Evolutionary conservation across 225 moss, liverwort and hornwort species (phyloP), one percentile per base, ranked within the genome.

Genomic region (Climacium dendroides): DNA sequence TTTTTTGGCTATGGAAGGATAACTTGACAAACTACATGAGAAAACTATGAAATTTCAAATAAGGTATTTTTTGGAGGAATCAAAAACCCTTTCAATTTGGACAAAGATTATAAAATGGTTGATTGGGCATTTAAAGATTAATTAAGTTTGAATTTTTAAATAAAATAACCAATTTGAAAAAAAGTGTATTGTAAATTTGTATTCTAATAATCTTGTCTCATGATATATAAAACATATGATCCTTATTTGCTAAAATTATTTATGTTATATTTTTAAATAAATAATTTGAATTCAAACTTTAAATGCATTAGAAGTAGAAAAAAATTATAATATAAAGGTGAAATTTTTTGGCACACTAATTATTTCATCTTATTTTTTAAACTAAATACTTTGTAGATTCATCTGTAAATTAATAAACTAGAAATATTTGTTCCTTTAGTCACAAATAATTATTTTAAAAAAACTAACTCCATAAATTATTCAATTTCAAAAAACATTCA

Each of bases 21-120:
- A 9, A 35, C 1, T n/a, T 24, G 2, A 53, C 0, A 75, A 0
- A 23, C 1, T 14, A 22, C 1, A 14, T 19, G 0, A 5, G 0
- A 15, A 20, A 23, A 35, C 14, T 14, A 24, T 1, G 0, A 35
- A 53, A 6, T 30, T 47, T 39, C 5, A 11, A 15, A 72, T 15
- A 16, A 16, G 8, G 1, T 9, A 6, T 5, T 19, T 5, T 19
- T 23, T 13, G 3, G 5, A 0, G 0, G 8, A 3, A 1, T 4
- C 0, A 0, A 1, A 2, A 0, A 18, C 0, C 5, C 13, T 1
- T 34, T 74, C 8, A 32, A 48, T 29, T 64, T 34, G 4, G 23
- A 2, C 2, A 12, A 2, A 4, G 2, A 39, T 2, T 3, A 16
- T 43, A 30, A 19, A 73, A 48, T 48, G 15, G 11, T 10, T 17